Conservation (phyloP, 1,284 basidiomycete species). For the Sanghuangporus sanghuang region DNA sequence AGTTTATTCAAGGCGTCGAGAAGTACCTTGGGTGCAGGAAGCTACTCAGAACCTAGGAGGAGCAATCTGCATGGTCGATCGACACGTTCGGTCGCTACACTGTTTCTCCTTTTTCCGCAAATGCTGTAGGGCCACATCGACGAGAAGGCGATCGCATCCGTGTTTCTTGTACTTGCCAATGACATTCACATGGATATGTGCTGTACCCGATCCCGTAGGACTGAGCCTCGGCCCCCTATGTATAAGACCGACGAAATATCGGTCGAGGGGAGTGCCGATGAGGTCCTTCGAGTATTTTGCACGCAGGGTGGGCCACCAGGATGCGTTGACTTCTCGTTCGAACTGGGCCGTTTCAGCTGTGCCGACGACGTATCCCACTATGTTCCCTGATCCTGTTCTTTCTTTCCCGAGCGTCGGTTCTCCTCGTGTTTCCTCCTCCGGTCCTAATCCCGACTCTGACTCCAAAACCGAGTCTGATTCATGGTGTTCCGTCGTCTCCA, state of each 20-base stretch:
- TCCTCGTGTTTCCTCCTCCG: not conserved
- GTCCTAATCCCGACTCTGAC: not conserved
- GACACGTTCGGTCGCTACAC: not conserved
- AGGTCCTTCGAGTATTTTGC: constrained; percentile 2
- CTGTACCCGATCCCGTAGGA: not conserved
- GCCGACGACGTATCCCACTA: constrained; percentile 16
- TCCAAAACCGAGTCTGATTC: not conserved
- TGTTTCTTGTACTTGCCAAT: constrained; percentile 5
- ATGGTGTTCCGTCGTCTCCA: not conserved
- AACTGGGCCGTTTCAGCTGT: constrained; percentile 12
- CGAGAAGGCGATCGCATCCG: constrained; percentile 13
- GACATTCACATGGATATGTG: constrained; percentile 9
- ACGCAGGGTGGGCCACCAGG: constrained; percentile 10
- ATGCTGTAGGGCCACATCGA: constrained; percentile 14
- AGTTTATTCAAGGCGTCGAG: too few species aligned
- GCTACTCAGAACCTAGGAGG: too few species aligned
- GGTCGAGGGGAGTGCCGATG: constrained; percentile 14
- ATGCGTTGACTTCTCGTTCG: constrained; percentile 5
- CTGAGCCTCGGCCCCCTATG: not conserved
- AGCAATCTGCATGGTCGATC: too few species aligned
- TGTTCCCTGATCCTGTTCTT: not conserved
- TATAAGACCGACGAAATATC: constrained; percentile 11
- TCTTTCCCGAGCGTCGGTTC: not conserved
- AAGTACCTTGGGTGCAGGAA: too few species aligned
- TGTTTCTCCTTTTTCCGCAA: not conserved